Percentiles rank a stretch among this genome's conserved stretches.
These are phyloP conservation scores for Cyphellophora attinorum DNA, from an alignment of 2,329 filamentous ascomycete genomes.

Conservation along the genomic window DNA sequence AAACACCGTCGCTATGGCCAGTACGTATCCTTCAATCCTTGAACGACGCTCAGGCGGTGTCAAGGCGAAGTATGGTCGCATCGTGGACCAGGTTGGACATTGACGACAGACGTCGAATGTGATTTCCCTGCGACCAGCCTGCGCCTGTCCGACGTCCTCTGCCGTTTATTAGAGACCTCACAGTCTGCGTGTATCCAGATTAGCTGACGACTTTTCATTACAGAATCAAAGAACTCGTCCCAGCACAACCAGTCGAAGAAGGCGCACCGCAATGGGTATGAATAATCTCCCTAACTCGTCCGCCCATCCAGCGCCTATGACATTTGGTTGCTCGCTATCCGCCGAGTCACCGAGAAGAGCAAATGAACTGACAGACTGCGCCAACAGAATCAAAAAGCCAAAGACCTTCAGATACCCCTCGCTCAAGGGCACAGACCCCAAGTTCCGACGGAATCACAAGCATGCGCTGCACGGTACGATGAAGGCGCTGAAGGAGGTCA, in stretches of 20 bases:
- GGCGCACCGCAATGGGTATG: conserved; percentile 98
- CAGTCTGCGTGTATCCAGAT: no score
- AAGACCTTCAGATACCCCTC: conserved; percentile 99
- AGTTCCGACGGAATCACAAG: conserved; percentile 99
- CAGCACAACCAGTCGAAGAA: conserved; percentile 98
- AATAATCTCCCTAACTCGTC: conserved; percentile 19
- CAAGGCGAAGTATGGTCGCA: no score
- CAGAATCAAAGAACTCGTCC: conserved; percentile 99
- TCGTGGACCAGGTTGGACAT: no score
- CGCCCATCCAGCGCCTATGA: conserved; percentile 1
- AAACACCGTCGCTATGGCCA: no score
- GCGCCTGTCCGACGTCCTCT: no score
- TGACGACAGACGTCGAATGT: no score
- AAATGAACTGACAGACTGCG: conserved; percentile 1
- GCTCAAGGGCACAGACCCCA: conserved; percentile 96
- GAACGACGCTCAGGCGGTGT: no score
- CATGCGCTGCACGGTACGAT: conserved; percentile 98
- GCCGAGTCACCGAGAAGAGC: neutral
- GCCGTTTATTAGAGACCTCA: no score
- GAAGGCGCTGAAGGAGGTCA: conserved; percentile 96
- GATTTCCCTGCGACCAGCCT: no score
- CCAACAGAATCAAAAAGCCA: conserved; percentile 96
- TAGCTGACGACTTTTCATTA: conserved; percentile 4
- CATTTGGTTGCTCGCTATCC: neutral
- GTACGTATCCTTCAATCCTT: no score